These are phyloP conservation scores for Sclerotinia minor DNA, from an alignment of 2,329 filamentous ascomycete species.

Conservation along the genomic window DNA sequence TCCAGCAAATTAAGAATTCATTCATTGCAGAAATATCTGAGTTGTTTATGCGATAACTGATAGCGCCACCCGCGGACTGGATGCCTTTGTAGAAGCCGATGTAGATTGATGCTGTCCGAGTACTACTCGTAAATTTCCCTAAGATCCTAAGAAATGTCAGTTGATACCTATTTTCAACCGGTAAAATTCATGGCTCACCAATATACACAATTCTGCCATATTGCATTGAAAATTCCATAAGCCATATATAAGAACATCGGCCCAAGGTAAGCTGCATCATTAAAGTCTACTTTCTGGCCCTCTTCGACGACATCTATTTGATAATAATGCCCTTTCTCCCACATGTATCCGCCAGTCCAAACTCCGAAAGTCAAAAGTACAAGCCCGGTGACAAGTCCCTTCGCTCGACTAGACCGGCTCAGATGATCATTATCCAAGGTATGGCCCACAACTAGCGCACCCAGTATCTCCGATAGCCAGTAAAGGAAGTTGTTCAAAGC, in stretches of 20 bases:
- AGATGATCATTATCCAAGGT: constrained; percentile 61
- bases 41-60: constrained; percentile 69
- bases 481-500: constrained; percentile 74
- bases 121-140: constrained; percentile 85
- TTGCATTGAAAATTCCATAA: constrained; percentile 83
- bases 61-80: constrained; percentile 78
- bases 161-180: constrained; percentile 12
- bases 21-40: constrained; percentile 62
- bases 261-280: constrained; percentile 63
- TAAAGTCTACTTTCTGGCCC: constrained; percentile 57
- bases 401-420: constrained; percentile 66
- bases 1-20: constrained; percentile 75
- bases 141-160: constrained; percentile 62
- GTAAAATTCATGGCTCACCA: constrained; percentile 54
- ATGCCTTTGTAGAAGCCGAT: constrained; percentile 86
- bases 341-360: constrained; percentile 80
- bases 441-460: constrained; percentile 69
- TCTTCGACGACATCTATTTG: constrained; percentile 42
- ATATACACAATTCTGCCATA: constrained; percentile 85
- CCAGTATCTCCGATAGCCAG: constrained; percentile 74
- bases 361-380: constrained; percentile 71
- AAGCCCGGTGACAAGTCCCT: constrained; percentile 42
- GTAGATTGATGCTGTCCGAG: constrained; percentile 84
- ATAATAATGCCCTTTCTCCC: constrained; percentile 60
- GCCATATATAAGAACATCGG: constrained; percentile 89